These are phyloP conservation scores for Apiospora malaysiana DNA, from an alignment of 2,329 filamentous ascomycete species.

Conservation along the genomic window DNA sequence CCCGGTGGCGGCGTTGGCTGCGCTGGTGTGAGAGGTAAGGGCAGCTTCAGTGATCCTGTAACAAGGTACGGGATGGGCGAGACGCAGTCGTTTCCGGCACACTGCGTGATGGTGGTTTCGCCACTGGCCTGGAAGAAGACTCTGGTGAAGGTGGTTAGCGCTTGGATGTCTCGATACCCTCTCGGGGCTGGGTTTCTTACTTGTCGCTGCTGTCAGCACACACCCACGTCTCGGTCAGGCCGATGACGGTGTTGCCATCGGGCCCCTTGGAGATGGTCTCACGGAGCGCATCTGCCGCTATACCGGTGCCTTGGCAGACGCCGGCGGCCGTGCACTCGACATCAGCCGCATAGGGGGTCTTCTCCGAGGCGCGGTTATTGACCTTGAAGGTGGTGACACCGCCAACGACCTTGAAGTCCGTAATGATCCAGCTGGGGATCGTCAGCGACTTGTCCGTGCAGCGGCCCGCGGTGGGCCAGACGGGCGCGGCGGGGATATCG, in stretches of 20 bases:
- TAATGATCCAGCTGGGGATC: not conserved
- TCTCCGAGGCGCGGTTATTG: slow-evolving; percentile 1
- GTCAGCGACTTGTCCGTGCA: slow-evolving; percentile 14
- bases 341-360: not conserved
- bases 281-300: not conserved
- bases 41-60: not conserved
- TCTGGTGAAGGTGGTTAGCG: not conserved
- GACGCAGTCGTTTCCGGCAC: not conserved
- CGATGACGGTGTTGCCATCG: slow-evolving; percentile 4
- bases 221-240: not conserved
- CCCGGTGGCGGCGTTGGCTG: not conserved
- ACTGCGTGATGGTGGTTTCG: not conserved
- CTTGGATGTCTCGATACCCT: no score
- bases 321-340: not conserved
- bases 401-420: not conserved
- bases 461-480: not conserved
- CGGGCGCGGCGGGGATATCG: not conserved
- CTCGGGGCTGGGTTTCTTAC: not conserved
- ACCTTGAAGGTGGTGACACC: not conserved
- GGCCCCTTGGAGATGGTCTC: not conserved
- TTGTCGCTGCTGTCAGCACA: slow-evolving; percentile 10
- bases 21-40: not conserved
- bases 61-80: slow-evolving; percentile 6
- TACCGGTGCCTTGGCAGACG: not conserved
- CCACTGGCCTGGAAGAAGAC: slow-evolving; percentile 12